These are phyloP conservation scores for Viola odorata DNA, from an alignment of 345 rosid genomes.

Conservation along the genomic window DNA sequence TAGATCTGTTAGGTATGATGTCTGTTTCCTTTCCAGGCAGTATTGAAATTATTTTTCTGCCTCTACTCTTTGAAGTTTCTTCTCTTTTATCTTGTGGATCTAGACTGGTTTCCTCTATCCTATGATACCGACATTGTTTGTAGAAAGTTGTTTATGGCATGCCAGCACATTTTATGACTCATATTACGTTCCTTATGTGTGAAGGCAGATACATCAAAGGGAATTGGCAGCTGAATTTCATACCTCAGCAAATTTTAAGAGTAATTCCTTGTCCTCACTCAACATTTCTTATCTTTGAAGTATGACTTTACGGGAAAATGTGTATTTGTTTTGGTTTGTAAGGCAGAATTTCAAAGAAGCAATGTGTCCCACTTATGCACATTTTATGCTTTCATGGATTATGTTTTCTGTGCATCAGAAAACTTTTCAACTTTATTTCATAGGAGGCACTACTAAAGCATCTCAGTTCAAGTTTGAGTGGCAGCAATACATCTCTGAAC, in stretches of 20 bases:
- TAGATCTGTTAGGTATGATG: no score
- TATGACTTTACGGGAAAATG: not conserved
- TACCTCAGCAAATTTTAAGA: conserved; percentile 24
- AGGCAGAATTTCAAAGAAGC: no score
- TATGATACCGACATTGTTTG: not conserved
- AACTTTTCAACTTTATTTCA: no score
- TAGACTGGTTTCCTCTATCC: not conserved
- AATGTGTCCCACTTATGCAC: no score
- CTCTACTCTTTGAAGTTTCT: no score
- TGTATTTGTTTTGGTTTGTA: not conserved
- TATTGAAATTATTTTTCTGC: no score
- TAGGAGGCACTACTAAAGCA: no score
- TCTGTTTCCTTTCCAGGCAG: no score
- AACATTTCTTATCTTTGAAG: conserved; percentile 1
- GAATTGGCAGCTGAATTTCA: conserved; percentile 24
- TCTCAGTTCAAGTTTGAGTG: no score
- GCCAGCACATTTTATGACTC: conserved; percentile 5
- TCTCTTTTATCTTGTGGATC: not conserved
- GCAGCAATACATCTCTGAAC: no score
- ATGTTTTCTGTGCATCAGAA: no score
- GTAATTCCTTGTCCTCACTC: conserved; percentile 34
- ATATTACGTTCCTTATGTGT: conserved; percentile 38
- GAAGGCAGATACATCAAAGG: conserved; percentile 75
- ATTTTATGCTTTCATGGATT: no score
- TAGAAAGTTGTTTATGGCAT: conserved; percentile 3